These are phyloP conservation scores for Solanum chmielewskii DNA, from an alignment of 257 asterid genomes.

Conservation along the genomic window DNA sequence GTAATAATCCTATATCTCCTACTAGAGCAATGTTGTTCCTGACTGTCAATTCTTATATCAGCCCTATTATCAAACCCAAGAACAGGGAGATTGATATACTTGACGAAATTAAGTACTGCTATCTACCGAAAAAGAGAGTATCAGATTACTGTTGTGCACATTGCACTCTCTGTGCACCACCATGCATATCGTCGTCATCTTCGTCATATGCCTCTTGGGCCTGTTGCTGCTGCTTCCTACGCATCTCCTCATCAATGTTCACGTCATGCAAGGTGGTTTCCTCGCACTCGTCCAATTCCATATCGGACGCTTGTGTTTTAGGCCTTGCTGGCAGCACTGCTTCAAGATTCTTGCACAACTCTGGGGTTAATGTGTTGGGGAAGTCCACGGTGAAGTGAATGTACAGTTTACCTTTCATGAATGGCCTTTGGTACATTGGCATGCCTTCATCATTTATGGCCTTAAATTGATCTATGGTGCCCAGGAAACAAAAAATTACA, in stretches of 20 bases:
- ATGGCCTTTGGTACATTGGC: conserved; percentile 18
- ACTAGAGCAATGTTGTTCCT: not conserved
- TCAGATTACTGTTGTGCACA: conserved; percentile 8
- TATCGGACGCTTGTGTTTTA: not conserved
- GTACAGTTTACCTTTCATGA: conserved; percentile 21
- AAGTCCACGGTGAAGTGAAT: conserved; percentile 16
- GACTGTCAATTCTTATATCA: not conserved
- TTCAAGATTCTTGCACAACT: conserved; percentile 13
- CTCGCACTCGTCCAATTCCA: conserved; percentile 19
- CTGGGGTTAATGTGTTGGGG: conserved; percentile 7
- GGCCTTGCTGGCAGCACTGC: conserved; percentile 11
- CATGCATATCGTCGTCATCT: conserved; percentile 10
- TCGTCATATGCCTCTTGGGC: conserved; percentile 11
- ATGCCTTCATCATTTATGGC: conserved; percentile 21
- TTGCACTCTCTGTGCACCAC: conserved; percentile 12
- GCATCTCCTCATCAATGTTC: conserved; percentile 20
- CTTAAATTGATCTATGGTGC: conserved; percentile 9
- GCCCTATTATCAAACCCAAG: not conserved
- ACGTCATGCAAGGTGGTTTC: conserved; percentile 18
- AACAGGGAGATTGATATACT: not conserved
- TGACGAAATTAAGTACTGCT: not conserved
- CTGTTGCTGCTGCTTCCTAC: conserved; percentile 12
- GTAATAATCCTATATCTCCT: not conserved
- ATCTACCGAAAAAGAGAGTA: not conserved
- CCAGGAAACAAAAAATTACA: not conserved